These are phyloP conservation scores for Peronosclerospora sorghi DNA, from an alignment of 352 stramenopile genomes.

Conservation along the genomic window DNA sequence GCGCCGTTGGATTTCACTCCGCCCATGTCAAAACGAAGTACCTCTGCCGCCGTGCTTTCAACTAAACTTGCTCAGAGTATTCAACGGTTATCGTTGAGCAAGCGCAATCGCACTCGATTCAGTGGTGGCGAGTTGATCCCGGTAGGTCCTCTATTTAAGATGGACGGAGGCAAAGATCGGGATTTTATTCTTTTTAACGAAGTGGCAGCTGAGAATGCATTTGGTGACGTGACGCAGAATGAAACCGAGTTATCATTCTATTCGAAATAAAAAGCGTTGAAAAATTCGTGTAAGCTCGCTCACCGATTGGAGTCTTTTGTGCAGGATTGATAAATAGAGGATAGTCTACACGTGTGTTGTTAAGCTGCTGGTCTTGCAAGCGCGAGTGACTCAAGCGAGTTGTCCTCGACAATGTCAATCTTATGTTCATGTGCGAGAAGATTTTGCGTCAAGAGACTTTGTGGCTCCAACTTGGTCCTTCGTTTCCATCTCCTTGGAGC, in stretches of 20 bases:
- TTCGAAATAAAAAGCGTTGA: conserved; percentile 34
- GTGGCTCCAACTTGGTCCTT: conserved; percentile 3
- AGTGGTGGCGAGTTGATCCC: conserved; percentile 37
- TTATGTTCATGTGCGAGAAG: conserved; percentile 17
- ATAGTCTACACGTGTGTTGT: conserved; percentile 4
- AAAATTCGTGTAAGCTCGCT: no score
- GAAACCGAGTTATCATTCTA: conserved; percentile 69
- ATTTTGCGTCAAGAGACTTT: conserved; percentile 15
- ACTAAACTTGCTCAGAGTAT: conserved; percentile 24
- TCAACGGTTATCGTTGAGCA: conserved; percentile 18
- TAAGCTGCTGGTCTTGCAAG: conserved; percentile 11
- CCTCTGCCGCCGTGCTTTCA: conserved; percentile 15
- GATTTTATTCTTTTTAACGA: conserved; percentile 82
- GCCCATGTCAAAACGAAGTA: conserved; percentile 12
- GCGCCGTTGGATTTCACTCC: conserved; percentile 10
- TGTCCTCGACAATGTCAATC: conserved; percentile 17
- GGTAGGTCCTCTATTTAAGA: conserved; percentile 64
- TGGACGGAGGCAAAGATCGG: conserved; percentile 66
- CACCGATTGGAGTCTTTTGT: no score
- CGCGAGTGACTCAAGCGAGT: conserved; percentile 6
- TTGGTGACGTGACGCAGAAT: conserved; percentile 73
- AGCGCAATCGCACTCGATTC: conserved; percentile 23
- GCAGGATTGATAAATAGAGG: no score
- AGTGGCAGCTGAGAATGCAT: conserved; percentile 48
- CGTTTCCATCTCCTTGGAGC: conserved; percentile 13